Evolutionary conservation across 306 rosid genomes (phyloP).

Genomic region (Albizia julibrissin): DNA sequence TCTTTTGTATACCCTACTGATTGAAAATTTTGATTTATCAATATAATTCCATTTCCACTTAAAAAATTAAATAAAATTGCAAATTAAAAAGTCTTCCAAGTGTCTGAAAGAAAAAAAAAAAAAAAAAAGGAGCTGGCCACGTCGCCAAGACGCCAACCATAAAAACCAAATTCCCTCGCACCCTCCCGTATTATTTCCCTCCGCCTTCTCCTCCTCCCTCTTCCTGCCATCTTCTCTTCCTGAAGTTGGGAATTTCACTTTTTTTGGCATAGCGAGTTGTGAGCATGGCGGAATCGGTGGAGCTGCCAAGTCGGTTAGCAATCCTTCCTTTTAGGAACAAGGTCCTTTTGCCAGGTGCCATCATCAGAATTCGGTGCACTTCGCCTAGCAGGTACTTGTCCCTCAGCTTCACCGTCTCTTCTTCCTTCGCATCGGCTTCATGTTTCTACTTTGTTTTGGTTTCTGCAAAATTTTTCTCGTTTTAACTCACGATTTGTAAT

Average conservation of each 20-base stretch:
- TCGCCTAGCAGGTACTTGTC: slow-evolving; percentile 76
- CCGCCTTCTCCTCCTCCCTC: neutral
- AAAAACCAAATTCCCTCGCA: neutral
- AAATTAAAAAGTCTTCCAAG: neutral
- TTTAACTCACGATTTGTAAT: neutral
- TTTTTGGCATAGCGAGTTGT: slow-evolving; percentile 24
- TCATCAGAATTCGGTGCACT: slow-evolving; percentile 96
- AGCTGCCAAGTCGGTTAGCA: slow-evolving; percentile 91
- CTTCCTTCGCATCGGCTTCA: neutral
- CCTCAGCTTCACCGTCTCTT: neutral
- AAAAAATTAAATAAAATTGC: neutral
- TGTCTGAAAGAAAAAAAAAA: no score
- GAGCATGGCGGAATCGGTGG: slow-evolving; percentile 83
- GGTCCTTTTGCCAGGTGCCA: slow-evolving; percentile 96
- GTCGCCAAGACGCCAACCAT: neutral
- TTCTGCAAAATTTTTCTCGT: neutral
- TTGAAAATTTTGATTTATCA: no score
- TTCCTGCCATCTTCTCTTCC: neutral
- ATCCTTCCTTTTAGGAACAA: slow-evolving; percentile 97
- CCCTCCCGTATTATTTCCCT: neutral
- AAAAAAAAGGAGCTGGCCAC: neutral
- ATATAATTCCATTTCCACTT: no score
- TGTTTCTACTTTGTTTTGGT: neutral
- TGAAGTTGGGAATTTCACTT: slow-evolving; percentile 16
- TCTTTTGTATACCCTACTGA: no score